phyloP scores from a whole-genome alignment of 306 rosid species.

The Carpinus viminea region DNA sequence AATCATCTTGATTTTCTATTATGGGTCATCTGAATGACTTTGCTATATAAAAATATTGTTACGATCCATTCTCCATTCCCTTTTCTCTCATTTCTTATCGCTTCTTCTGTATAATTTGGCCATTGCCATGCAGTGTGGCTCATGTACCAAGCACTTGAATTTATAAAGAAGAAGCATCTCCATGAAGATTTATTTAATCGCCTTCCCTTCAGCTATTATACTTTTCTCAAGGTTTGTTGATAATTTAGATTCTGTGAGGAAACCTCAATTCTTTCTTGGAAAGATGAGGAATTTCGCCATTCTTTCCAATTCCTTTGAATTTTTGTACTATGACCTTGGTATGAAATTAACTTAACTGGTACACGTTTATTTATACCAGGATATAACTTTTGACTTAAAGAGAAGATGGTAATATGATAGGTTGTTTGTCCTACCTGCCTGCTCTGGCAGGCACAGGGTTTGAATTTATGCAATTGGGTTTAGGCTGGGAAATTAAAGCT shows the following conservation, averaged over 20 bases:
- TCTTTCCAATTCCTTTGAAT: neutral
- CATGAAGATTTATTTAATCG: conserved; percentile 51
- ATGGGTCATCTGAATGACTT: conserved; percentile 22
- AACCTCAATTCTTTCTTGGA: neutral
- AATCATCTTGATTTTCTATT: conserved; percentile 16
- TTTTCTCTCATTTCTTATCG: conserved; percentile 24
- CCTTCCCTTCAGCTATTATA: conserved; percentile 70
- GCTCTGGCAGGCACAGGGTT: neutral
- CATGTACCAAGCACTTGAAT: conserved; percentile 83
- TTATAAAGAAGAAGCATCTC: conserved; percentile 60
- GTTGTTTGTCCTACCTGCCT: neutral
- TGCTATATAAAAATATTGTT: conserved; percentile 6
- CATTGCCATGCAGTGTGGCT: conserved; percentile 64
- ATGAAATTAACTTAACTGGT: neutral
- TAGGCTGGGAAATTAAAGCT: neutral
- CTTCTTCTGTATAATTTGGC: conserved; percentile 10
- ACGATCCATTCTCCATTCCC: conserved; percentile 15
- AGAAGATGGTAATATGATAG: neutral
- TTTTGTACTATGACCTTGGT: neutral
- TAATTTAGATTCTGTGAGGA: neutral
- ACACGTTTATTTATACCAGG: neutral
- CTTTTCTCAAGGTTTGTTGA: conserved; percentile 62
- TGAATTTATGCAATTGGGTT: neutral
- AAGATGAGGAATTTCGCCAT: neutral
- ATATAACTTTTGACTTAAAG: neutral